Evolutionary conservation across 192 early-diverging fungal species (phyloP), one percentile per base, ranked within the genome.

Genomic region (Podochytrium sp.): DNA sequence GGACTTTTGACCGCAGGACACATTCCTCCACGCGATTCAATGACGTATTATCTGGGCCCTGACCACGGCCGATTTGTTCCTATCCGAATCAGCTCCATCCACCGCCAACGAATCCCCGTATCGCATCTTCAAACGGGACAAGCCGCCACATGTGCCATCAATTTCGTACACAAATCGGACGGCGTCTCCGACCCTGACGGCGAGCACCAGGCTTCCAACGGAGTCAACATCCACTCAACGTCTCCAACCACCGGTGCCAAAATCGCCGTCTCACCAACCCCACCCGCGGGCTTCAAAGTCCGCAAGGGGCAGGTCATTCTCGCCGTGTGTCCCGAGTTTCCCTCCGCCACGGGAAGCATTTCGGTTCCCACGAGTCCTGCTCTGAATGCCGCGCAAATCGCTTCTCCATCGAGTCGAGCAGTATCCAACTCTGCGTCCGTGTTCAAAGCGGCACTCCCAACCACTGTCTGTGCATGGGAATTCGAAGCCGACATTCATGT

Each of bases 21-120:
- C 57, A 33, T 83, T 42, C 38, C 71, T 38, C 43, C 25, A 69
- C 40, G 47, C n/a, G 37, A 39, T 34, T 29, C 38, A 37, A 50
- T 63, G 25, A 4, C 70, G 53, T 87, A 82, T 63, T 81, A 82
- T 41, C 62, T 93, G 14, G 92, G 93, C 0, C 92, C 92, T 1
- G 85, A 92, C 65, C 72, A 84, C 12, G 92, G 93, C 5, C 38
- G 62, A 4, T 96, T 95, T 81, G 82, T 83, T 32, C 83, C 84
- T 4, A 86, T 92, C 0, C 82, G 81, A 3, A 84, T 96, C 7
- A 86, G 80, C 27, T 94, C 94, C 0, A 92, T 95, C 33, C 94
- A 96, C 47, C 87, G 92, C 4, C 90, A 94, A 69, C 86, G 95
- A 1, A 91, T 92, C 69, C 89, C 92, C 0, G 86, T 90, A 50